Base-by-base conservation (phyloP, 2,329 filamentous ascomycete species). In the Neodidymelliopsis sp. region DNA sequence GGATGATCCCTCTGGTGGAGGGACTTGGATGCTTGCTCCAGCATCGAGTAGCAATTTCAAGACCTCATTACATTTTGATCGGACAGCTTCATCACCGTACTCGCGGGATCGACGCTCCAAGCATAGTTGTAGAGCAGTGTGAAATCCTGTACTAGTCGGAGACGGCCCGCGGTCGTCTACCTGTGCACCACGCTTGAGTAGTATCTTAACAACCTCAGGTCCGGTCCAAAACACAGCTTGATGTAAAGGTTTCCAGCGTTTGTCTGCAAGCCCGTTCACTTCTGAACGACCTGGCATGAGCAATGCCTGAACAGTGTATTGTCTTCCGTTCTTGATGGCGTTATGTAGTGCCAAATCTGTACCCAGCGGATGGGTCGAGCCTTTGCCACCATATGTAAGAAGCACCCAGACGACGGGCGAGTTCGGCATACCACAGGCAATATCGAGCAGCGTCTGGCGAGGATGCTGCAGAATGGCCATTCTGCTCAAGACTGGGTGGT, bases 281-380 rank as follows among this genome's bases (percentile, higher is more conserved):
- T 61, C 53, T 9, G 63, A 65, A 12, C 60, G 56, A 12, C 52
- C 57, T 1, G 59, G 51, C 10, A 59, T 29, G 4, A 69, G 44
- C 4, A 72, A 39, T 11, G 58, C 53, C 30, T 69, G 62, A 0
- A 72, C 66, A 9, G 62, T 70, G 28, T 64, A 63, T 2, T 52
- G 40, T 4, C 67, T 55, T 13, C 62, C 64, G 23, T 72, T 72
- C 33, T 65, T 71, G 33, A 71, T 72, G 4, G 69, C 70, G 45
- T 71, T 73, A 27, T 71, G 63, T 6, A 73, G 49, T 1, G 70
- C 62, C 9, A 70, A 46, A 27, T 71, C 68, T 4, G 59, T 69
- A 1, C 69, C 69, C 5, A 66, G 54, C 2, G 69, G 69, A 35
- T 71, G 64, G 12, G 43, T 61, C 4, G 67, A 63, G 19, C 67